Evolutionary conservation across 768 basidiomycete species (phyloP), one percentile per base, ranked within the genome.

Genomic region (Naganishia vishniacii): DNA sequence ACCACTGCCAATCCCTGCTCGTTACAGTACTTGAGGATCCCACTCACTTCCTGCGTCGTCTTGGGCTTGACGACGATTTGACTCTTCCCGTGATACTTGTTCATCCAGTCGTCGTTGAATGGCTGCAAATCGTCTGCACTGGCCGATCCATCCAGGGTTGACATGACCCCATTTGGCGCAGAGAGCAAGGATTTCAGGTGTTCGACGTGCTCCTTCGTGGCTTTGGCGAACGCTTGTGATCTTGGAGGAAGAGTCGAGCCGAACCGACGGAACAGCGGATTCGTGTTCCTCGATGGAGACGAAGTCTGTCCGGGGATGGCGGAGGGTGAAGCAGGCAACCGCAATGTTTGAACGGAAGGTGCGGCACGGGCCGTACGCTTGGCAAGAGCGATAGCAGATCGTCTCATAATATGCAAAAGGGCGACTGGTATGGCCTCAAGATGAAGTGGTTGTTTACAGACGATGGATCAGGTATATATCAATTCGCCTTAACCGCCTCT

Each of bases 41-140:
- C 80, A 76, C 87, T 88, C 74, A 98, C 91, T 79, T 99, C 86
- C 66, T 88, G 79, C 0, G 89, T 88, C 1, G 88, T 85, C 70
- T 86, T 88, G 5, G 95, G 95, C 74, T 88, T 90, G 58, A 98
- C 81, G 13, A 99, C 88, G 28, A 91, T 87, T 16, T 85, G 85
- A 9, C 89, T 84, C 18, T 81, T 78, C n/a, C 94, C 95, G 60
- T 82, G 82, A 75, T 92, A 98, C 77, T 94, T 94, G 71, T 87
- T 86, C 87, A 95, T 91, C 93, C 92, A 95, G 77, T 99, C 94
- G 68, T 82, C 80, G 77, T 99, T 98, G 82, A 83, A 94, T 1
- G 79, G 81, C 3, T 81, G 81, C 29, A 98, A 83, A 67, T 95
- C 93, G 11, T 75, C 77, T 8, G 16, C 20, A 0, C 67, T 66